Base-by-base conservation (phyloP, 179 eudicot species). In the Vitellaria paradoxa region DNA sequence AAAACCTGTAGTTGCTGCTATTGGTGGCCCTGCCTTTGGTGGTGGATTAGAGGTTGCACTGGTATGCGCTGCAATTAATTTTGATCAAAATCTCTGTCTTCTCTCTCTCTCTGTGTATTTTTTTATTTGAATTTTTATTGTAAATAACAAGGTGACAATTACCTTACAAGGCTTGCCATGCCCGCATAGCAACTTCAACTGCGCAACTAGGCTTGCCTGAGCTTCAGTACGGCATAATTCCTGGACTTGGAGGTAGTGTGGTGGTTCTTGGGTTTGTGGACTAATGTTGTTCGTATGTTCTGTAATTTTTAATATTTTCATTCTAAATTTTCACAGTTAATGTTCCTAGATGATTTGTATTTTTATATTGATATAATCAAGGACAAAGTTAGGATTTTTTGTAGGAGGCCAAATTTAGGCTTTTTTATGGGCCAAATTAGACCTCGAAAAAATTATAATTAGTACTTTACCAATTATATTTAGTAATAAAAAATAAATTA, bases 1-100 rank as follows among this genome's bases (percentile, higher is more conserved):
- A 75, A 94, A 94, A 79, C 98, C 98, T 21, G 91, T 94, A 45
- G 97, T 94, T 81, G 97, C 97, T 79, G 97, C 98, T 77, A 87
- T 94, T 74, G 97, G 93, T 79, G 98, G 98, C 73, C 86, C 91
- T 66, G 97, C 98, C 55, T 50, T 50, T 7, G 55, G 55, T 50
- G 55, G 55, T 7, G 55, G 55, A 7, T 12, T 50, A 12, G 98
- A 94, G 84, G 92, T 94, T 80, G 97, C 97, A 73, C 93, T 94
- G 98, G 98, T 94, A 85, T 79, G 89, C 70, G 45, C 40, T 67
- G 65, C 62, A 68, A 0, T n/a, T 26, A 24, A 12, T 50, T 69
- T 52, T 50, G 55, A 7, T 12, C 55, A 50, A 50, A 12, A 12
- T 50, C 12, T 50, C 12, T 7, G 4, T 50, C 55, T 50, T 50